These are phyloP conservation scores for Apophysomyces elegans DNA, from an alignment of 371 early-diverging fungal species.

Conservation along the genomic window DNA sequence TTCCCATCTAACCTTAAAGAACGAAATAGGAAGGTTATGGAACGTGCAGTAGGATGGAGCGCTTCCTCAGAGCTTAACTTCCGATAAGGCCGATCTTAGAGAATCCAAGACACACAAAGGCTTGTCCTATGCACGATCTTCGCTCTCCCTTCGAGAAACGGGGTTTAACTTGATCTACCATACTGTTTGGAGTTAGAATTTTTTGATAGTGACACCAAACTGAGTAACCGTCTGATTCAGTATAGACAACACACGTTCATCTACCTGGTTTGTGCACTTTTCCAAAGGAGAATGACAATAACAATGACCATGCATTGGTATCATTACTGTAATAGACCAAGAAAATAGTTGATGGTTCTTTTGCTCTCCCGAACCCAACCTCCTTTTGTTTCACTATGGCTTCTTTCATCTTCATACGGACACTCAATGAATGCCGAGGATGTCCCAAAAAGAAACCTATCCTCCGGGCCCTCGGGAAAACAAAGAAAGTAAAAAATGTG, in stretches of 20 bases:
- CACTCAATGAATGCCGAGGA: too few species aligned
- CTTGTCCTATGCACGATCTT: background rate
- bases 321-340: background rate
- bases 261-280: slow-evolving; percentile 4
- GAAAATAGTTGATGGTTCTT: too few species aligned
- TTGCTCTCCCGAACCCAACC: too few species aligned
- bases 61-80: too few species aligned
- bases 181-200: slow-evolving; percentile 4
- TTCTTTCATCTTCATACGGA: background rate
- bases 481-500: background rate
- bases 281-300: background rate
- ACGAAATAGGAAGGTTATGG: too few species aligned
- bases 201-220: background rate
- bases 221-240: background rate
- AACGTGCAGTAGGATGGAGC: too few species aligned
- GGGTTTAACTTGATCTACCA: background rate
- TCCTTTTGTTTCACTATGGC: background rate
- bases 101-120: background rate
- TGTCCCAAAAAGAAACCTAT: background rate
- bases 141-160: too few species aligned
- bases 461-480: slow-evolving; percentile 5
- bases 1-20: too few species aligned
- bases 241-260: slow-evolving; percentile 4
- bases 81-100: background rate
- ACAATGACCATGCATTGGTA: background rate